Base-by-base conservation (phyloP, 2,329 filamentous ascomycete species). In the Fusarium ambrosium region DNA sequence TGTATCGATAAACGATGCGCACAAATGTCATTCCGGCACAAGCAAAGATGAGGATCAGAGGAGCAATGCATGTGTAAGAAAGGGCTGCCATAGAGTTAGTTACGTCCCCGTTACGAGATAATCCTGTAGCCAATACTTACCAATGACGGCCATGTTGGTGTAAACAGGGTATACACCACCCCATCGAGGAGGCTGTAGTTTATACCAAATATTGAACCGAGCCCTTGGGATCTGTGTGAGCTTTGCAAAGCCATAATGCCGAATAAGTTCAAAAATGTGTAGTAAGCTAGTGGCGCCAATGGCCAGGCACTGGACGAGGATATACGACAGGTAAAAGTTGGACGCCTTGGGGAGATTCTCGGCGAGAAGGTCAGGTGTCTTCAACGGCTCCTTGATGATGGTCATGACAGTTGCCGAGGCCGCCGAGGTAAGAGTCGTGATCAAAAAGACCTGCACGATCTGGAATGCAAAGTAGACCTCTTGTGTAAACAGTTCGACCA, bases 271-370 rank as follows among this genome's bases (percentile, higher is more conserved):
- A 16, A 87, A 85, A 0, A 88, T 81, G 77, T 97, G 94, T 3
- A 97, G 87, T 6, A 98, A 83, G 1, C 93, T 89, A 56, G 92
- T 90, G 0, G 94, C 89, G 4, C 95, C 93, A 71, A 96, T 91
- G 2, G 92, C 92, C 68, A 98, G 83, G 37, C 96, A 97, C 83
- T 98, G 97, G 4, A 99, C 90, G 36, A 98, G 91, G 75, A 99
- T 97, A 85, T 98, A 99, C 0, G 84, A 94, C 22, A 98, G 92
- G 83, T 98, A 99, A 81, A 98, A 97, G 84, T 97, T 98, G 70
- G 95, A 95, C 0, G 95, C 92, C 66, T 90, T 92, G 20, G 97
- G 97, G 7, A 99, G 87, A 68, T 94, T 93, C 18, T 87, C 79
- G 1, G 95, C 92, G 5, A 98, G 87, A 43, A 97, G 84, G 0